Evolutionary conservation across 108 stramenopile species (phyloP), one percentile per base, ranked within the genome.

Genomic region (Stephanodiscus triporus): DNA sequence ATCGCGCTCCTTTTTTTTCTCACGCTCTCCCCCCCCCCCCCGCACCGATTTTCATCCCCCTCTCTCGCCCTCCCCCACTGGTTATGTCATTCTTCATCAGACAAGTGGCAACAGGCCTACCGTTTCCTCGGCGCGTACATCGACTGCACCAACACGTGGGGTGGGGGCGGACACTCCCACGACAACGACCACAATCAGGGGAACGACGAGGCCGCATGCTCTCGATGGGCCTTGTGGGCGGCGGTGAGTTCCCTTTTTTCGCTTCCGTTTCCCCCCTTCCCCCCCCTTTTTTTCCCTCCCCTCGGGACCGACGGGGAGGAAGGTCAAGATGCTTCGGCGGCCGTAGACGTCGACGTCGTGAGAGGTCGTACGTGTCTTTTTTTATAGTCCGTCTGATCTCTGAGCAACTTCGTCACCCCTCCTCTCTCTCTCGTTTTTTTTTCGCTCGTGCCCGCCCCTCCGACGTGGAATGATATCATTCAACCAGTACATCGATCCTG

Each of bases 171-270:
- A 0, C 60, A 64, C n/a, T 60, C 57, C 20, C 79, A 85, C 50
- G 76, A 79, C 48, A 61, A 82, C n/a, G 66, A 80, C 45, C 54
- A 78, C 49, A 66, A 72, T 34, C 48, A 75, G 17, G 53, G 61
- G 16, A 63, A 69, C 1, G 16, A 66, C 14, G 68, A 71, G 40
- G 70, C 19, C 0, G 84, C 79, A 26, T 94, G 93, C 69, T 81
- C 82, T 16, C 73, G 91, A 20, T 94, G 93, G 93, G 89, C 90
- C 91, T 83, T 91, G 66, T 94, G 90, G 89, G 90, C 91, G 26
- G 82, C 93, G 78, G 91, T 92, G 73, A 81, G 91, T 24, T 17
- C 48, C 2, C 48, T 2, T 49, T 6, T 49, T 2, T 6, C 16
- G 19, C 48, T 19, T 49, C 6, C 16, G 2, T 19, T 19, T 49